These are phyloP conservation scores for Penicillium corylophilum DNA, from an alignment of 2,329 filamentous ascomycete species.

Conservation along the genomic window DNA sequence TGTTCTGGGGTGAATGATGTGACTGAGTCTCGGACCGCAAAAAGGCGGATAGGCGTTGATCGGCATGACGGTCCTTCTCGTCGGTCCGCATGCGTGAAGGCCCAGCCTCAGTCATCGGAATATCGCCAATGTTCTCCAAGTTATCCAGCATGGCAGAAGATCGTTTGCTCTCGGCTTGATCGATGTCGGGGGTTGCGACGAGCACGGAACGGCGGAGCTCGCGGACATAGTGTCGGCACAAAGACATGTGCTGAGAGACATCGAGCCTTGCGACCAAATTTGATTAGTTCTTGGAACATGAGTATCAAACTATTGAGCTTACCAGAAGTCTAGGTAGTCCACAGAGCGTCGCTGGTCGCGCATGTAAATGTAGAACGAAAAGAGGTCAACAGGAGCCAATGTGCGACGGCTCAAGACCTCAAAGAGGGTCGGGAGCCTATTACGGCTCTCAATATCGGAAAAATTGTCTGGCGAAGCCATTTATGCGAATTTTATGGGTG, in stretches of 20 bases:
- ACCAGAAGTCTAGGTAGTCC: constrained; percentile 99
- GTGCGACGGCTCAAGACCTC: constrained; percentile 93
- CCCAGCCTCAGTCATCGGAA: constrained; percentile 48
- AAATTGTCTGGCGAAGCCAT: constrained; percentile 33
- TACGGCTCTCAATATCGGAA: constrained; percentile 57
- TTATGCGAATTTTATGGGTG: constrained; percentile 7
- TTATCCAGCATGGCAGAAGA: constrained; percentile 78
- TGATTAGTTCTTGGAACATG: background rate
- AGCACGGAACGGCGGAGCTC: constrained; percentile 91
- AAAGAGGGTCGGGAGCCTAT: constrained; percentile 88
- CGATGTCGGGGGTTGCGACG: constrained; percentile 85
- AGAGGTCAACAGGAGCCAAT: constrained; percentile 92
- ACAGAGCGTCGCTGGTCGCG: constrained; percentile 96
- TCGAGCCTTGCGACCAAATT: constrained; percentile 69
- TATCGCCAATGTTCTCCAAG: constrained; percentile 68
- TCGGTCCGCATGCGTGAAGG: constrained; percentile 55
- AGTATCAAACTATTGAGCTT: constrained; percentile 31
- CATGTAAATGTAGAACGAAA: constrained; percentile 99
- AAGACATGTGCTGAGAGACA: constrained; percentile 97
- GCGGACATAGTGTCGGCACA: constrained; percentile 93
- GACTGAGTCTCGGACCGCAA: constrained; percentile 61
- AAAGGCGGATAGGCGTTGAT: constrained; percentile 89
- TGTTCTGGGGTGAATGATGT: constrained; percentile 55
- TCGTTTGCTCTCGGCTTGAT: constrained; percentile 76
- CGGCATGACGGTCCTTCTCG: constrained; percentile 73